These are phyloP conservation scores for Areca catechu DNA, from an alignment of 176 grass and related monocot species.

Conservation along the genomic window DNA sequence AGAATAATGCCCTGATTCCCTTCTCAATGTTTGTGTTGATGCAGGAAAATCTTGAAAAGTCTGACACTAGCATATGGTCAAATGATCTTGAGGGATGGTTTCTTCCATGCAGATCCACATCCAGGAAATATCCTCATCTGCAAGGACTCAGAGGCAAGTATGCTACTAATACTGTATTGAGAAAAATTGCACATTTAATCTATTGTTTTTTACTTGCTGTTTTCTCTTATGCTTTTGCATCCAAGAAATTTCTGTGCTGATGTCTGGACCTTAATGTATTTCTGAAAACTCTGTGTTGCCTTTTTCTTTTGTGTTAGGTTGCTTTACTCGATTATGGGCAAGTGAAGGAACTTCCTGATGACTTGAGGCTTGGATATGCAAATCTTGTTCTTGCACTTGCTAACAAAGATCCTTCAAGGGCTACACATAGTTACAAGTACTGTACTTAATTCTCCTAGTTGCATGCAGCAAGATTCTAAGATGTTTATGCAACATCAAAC, in stretches of 20 bases:
- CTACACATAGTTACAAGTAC: constrained; percentile 66
- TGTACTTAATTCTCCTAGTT: too few relatives aligned
- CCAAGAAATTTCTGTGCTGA: too few relatives aligned
- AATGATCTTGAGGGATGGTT: constrained; percentile 99
- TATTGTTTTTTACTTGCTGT: too few relatives aligned
- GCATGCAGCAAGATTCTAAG: too few relatives aligned
- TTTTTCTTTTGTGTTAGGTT: constrained; percentile 40
- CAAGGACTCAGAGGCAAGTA: constrained; percentile 75
- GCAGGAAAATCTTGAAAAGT: constrained; percentile 92
- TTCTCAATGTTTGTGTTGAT: constrained; percentile 21
- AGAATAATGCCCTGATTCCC: neutral
- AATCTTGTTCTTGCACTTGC: constrained; percentile 93
- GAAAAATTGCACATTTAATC: too few relatives aligned
- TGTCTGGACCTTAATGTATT: too few relatives aligned
- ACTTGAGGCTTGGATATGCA: constrained; percentile 89
- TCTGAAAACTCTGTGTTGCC: constrained; percentile 7
- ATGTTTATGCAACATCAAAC: too few relatives aligned
- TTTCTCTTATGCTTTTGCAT: too few relatives aligned
- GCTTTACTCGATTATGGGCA: constrained; percentile 99
- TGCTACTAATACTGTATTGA: constrained; percentile 10
- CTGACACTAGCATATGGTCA: constrained; percentile 97
- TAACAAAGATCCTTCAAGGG: constrained; percentile 51
- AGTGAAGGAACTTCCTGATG: constrained; percentile 89
- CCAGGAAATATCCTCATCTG: constrained; percentile 96
- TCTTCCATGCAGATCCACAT: constrained; percentile 99